Evolutionary conservation across 2,329 filamentous ascomycete genomes (phyloP).

Genomic region (Neofusicoccum kwambonambiense): DNA sequence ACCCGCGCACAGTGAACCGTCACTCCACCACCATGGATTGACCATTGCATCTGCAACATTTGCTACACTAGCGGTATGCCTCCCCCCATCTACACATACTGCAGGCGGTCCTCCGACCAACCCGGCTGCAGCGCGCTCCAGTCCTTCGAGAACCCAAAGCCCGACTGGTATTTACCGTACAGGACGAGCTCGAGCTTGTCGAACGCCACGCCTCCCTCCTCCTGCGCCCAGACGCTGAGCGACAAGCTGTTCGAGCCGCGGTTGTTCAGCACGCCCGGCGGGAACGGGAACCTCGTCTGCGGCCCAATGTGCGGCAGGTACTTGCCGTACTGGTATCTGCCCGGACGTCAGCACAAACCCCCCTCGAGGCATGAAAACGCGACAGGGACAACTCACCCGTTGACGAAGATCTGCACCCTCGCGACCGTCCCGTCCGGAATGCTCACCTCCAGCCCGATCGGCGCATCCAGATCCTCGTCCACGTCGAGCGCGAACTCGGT

Average conservation of each 20-base stretch:
- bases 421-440: constrained; percentile 43
- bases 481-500: constrained; percentile 53
- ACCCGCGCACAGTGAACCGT: too few relatives aligned
- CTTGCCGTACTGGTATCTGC: constrained; percentile 53
- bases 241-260: constrained; percentile 58
- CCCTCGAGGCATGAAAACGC: neutral
- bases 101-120: constrained; percentile 17
- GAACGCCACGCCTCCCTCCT: constrained; percentile 43
- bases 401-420: constrained; percentile 60
- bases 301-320: constrained; percentile 62
- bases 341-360: neutral
- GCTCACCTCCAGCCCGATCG: constrained; percentile 55
- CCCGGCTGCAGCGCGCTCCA: constrained; percentile 17
- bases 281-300: constrained; percentile 60
- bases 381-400: constrained; percentile 41
- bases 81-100: constrained; percentile 5
- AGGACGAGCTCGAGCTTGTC: constrained; percentile 52
- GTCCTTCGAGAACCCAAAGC: constrained; percentile 52
- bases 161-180: constrained; percentile 55
- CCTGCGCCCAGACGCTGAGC: constrained; percentile 60
- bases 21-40: too few relatives aligned
- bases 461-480: constrained; percentile 54
- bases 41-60: neutral
- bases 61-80: too few relatives aligned
- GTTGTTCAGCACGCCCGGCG: constrained; percentile 59